phyloP scores from a whole-genome alignment of 1,139 yeast genomes.

The Hansenula lynferdii region DNA sequence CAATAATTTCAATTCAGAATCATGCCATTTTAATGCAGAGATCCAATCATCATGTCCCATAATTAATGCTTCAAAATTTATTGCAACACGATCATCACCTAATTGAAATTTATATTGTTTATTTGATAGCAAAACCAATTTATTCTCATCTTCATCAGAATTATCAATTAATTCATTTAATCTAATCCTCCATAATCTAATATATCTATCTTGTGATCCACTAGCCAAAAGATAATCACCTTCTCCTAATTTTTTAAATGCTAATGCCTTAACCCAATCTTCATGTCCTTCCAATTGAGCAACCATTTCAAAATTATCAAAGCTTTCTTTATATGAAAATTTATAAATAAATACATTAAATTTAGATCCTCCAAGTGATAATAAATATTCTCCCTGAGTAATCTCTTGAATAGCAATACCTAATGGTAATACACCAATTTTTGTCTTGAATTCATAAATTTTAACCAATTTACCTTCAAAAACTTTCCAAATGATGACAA shows the following conservation, averaged over 20 bases:
- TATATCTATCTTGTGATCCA: constrained; percentile 88
- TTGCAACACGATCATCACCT: constrained; percentile 36
- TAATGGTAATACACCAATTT: constrained; percentile 59
- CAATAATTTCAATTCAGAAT: constrained; percentile 52
- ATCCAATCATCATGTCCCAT: constrained; percentile 99
- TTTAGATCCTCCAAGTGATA: constrained; percentile 85
- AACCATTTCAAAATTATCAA: constrained; percentile 30
- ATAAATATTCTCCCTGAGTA: constrained; percentile 35
- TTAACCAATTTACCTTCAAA: constrained; percentile 23
- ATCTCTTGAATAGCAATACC: constrained; percentile 50
- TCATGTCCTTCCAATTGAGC: constrained; percentile 80
- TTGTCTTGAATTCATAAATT: constrained; percentile 34
- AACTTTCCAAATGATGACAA: constrained; percentile 45
- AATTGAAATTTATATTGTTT: constrained; percentile 57
- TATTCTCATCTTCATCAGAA: constrained; percentile 50
- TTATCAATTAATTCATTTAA: constrained; percentile 53
- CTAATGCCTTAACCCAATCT: constrained; percentile 83
- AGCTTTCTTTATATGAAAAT: constrained; percentile 25
- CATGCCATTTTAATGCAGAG: constrained; percentile 80
- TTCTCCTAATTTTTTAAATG: constrained; percentile 46
- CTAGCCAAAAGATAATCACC: constrained; percentile 65
- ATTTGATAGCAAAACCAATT: constrained; percentile 51
- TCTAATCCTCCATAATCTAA: constrained; percentile 76
- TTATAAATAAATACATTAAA: constrained; percentile 53
- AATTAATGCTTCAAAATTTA: constrained; percentile 85